Evolutionary conservation across 352 stramenopile species (phyloP), one percentile per base, ranked within the genome.

Genomic region (Peronospora belbahrii): DNA sequence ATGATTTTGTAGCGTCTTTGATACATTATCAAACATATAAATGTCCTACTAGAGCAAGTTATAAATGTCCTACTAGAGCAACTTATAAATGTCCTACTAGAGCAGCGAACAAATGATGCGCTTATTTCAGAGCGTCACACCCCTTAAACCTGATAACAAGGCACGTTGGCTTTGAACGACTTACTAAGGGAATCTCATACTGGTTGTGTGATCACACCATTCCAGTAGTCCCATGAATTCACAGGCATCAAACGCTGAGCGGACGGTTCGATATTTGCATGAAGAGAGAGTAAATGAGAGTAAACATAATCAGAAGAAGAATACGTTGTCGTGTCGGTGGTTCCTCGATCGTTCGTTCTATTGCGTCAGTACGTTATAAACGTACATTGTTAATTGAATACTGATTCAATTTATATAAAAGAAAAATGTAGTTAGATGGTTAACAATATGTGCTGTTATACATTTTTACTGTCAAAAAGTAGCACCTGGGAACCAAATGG

Each of bases 401-500:
- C 28, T 22, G n/a, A 15, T n/a, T n/a, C n/a, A n/a, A n/a, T n/a
- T n/a, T n/a, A n/a, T n/a, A 27, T 4, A 4, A 27, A 27, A 27
- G 9, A 4, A 27, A 7, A 27, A 4, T 7, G 23, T 27, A 27
- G 23, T 27, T 27, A 27, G 3, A 9, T 27, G 23, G 1, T 0
- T 27, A 27, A 27, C 23, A 6, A 27, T 25, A 11, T 36, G 30
- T 36, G 30, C 22, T 19, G 7, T 27, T 0, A 27, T 27, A n/a
- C n/a, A 34, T 34, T 34, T 2, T 34, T 34, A 4, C 3, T n/a
- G n/a, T n/a, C n/a, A n/a, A n/a, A n/a, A n/a, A 27, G 6, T 7
- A 92, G 81, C 81, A 13, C 78, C 77, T 19, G 70, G 70, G 6
- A 85, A 89, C 48, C 81, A 92, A 40, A 77, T 88, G 72, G 78